A percentile compares a stretch with the other conserved stretches of the same genome.
Evolutionary conservation across 768 basidiomycete genomes (phyloP).

Genomic region (Mycena vulgaris): DNA sequence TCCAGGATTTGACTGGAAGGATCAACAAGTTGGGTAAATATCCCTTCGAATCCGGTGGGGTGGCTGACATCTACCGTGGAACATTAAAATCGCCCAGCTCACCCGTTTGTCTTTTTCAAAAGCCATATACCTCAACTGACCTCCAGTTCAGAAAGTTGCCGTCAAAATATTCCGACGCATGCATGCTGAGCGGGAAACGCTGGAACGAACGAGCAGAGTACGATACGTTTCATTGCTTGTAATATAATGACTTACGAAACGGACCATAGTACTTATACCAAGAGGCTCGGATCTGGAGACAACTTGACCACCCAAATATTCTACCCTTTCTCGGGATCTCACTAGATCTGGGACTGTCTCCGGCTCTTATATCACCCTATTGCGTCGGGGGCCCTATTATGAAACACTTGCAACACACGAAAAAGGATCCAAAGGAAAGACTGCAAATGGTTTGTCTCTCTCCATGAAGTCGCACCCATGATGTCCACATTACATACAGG

Average conservation of each 20-base stretch:
- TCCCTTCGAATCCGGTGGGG: conserved; percentile 22
- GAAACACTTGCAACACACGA: conserved; percentile 22
- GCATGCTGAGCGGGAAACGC: conserved; percentile 22
- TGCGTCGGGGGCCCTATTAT: conserved; percentile 27
- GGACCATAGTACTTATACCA: conserved; percentile 1
- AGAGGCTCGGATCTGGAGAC: conserved; percentile 22
- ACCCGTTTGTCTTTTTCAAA: not conserved
- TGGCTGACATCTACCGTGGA: conserved; percentile 29
- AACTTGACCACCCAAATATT: conserved; percentile 28
- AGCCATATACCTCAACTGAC: not conserved
- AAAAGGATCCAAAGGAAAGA: not conserved
- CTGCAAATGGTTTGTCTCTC: conserved; percentile 17
- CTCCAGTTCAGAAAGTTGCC: not conserved
- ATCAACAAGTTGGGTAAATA: conserved; percentile 21
- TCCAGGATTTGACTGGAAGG: conserved; percentile 15
- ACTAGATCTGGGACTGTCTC: conserved; percentile 29
- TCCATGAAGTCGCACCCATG: not conserved
- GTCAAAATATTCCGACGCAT: conserved; percentile 28
- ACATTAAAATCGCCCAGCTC: not conserved
- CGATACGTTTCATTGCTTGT: not conserved
- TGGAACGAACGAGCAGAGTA: conserved; percentile 19
- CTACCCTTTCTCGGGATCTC: conserved; percentile 33
- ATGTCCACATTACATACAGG: conserved; percentile 4
- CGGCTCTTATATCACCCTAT: conserved; percentile 33
- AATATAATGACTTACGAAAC: not conserved